These are phyloP conservation scores for Leersia perrieri DNA, from an alignment of 176 grass and related monocot genomes.

Conservation along the genomic window DNA sequence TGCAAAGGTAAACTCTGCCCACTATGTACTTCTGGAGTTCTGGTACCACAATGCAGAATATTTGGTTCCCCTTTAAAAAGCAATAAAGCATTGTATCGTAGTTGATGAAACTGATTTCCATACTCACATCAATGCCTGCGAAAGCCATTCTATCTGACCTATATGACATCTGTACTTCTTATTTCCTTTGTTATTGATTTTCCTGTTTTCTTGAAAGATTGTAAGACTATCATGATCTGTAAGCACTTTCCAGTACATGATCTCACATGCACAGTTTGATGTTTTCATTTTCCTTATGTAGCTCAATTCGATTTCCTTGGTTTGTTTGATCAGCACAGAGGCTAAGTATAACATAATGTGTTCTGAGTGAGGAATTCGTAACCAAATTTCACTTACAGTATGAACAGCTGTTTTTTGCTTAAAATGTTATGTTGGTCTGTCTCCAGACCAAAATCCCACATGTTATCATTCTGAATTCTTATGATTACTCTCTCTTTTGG, in stretches of 20 bases:
- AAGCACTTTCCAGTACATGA: not conserved
- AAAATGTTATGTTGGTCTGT: constrained; percentile 10
- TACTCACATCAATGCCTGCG: not conserved
- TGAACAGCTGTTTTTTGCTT: not conserved
- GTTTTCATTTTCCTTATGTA: not conserved
- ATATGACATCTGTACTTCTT: not conserved
- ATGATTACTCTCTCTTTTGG: constrained; percentile 25
- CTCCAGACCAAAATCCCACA: not conserved
- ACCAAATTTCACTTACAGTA: not conserved
- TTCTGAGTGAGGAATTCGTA: not conserved
- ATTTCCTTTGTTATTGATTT: not conserved
- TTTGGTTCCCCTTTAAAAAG: not conserved
- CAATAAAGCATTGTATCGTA: not conserved
- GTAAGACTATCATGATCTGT: constrained; percentile 19
- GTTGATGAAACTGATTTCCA: constrained; percentile 7
- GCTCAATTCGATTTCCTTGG: not conserved
- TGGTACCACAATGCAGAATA: not conserved
- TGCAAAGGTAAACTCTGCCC: constrained; percentile 54
- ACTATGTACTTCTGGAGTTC: constrained; percentile 18
- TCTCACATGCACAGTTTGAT: not conserved
- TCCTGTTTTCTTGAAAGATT: not conserved
- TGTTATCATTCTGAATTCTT: constrained; percentile 27
- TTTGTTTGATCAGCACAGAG: not conserved
- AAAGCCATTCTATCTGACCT: not conserved
- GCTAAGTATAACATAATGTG: not conserved